These are phyloP conservation scores for Mucor velutinosus DNA, from an alignment of 371 early-diverging fungal species.

Conservation along the genomic window DNA sequence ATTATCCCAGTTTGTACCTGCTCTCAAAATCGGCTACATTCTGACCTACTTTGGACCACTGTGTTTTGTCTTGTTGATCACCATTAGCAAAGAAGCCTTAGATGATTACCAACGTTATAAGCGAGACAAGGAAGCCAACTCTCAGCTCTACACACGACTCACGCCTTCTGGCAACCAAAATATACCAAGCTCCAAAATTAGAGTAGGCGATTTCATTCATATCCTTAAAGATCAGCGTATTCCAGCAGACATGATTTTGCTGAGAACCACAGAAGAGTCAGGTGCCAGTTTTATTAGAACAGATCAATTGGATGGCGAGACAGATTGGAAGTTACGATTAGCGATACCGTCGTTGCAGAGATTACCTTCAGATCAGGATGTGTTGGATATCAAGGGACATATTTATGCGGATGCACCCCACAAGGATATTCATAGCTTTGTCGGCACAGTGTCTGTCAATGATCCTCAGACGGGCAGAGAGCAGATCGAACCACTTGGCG, in stretches of 20 bases:
- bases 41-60: slow-evolving; percentile 96
- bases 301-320: slow-evolving; percentile 99
- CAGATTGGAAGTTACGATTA: slow-evolving; percentile 97
- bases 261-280: slow-evolving; percentile 82
- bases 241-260: slow-evolving; percentile 91
- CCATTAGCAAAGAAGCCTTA: slow-evolving; percentile 94
- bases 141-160: slow-evolving; percentile 75
- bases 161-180: slow-evolving; percentile 57
- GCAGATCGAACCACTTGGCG: slow-evolving; percentile 72
- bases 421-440: slow-evolving; percentile 96
- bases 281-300: slow-evolving; percentile 98
- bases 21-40: slow-evolving; percentile 88
- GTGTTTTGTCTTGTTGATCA: slow-evolving; percentile 91
- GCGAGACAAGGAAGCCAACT: slow-evolving; percentile 94
- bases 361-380: slow-evolving; percentile 58
- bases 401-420: slow-evolving; percentile 89
- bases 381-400: slow-evolving; percentile 67
- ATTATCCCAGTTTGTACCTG: slow-evolving; percentile 91
- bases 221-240: slow-evolving; percentile 93
- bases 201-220: slow-evolving; percentile 93
- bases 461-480: slow-evolving; percentile 51
- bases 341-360: slow-evolving; percentile 85
- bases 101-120: slow-evolving; percentile 94
- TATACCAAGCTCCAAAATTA: slow-evolving; percentile 84
- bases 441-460: slow-evolving; percentile 77